Percentiles rank a stretch among this genome's conserved stretches.
phyloP scores from a whole-genome alignment of 2,329 filamentous ascomycete species.

The Verticillium albo-atrum region DNA sequence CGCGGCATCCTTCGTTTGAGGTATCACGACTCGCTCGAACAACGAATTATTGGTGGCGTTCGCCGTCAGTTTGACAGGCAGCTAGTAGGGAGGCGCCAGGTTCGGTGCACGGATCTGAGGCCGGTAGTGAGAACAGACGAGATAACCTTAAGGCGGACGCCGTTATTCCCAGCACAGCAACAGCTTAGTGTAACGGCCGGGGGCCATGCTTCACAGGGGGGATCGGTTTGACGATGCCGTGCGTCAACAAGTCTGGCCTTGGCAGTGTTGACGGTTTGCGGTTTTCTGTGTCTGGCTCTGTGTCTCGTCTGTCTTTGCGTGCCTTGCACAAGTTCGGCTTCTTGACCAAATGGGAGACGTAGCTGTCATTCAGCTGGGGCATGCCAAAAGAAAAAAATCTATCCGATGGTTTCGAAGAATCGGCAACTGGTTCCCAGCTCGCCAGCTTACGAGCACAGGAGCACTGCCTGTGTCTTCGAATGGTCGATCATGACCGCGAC shows the following conservation, averaged over 20 bases:
- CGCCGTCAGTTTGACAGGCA: not conserved
- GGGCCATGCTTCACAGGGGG: not conserved
- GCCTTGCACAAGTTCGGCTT: not conserved
- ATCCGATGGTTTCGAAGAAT: not conserved
- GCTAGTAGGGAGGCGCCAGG: not conserved
- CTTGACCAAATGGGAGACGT: not conserved
- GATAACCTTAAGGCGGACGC: not conserved
- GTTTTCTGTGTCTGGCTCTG: not conserved
- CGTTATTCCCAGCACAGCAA: not conserved
- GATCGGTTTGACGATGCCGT: not conserved
- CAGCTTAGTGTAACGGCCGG: not conserved
- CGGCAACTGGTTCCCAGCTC: not conserved
- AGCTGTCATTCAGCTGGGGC: not conserved
- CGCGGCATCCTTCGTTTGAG: not conserved
- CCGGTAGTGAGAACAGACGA: not conserved
- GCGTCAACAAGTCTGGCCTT: not conserved
- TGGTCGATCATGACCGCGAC: not conserved
- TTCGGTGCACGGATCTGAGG: not conserved
- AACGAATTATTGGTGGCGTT: not conserved
- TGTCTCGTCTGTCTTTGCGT: not conserved
- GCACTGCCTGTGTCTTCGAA: not conserved
- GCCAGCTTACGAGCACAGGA: not conserved
- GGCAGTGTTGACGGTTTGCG: not conserved
- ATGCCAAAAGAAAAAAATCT: not conserved
- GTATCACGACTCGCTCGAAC: not conserved